Percentiles rank a stretch among this genome's conserved stretches.
phyloP scores from a whole-genome alignment of 2,329 filamentous ascomycete genomes.

The Epichloe uncinata region DNA sequence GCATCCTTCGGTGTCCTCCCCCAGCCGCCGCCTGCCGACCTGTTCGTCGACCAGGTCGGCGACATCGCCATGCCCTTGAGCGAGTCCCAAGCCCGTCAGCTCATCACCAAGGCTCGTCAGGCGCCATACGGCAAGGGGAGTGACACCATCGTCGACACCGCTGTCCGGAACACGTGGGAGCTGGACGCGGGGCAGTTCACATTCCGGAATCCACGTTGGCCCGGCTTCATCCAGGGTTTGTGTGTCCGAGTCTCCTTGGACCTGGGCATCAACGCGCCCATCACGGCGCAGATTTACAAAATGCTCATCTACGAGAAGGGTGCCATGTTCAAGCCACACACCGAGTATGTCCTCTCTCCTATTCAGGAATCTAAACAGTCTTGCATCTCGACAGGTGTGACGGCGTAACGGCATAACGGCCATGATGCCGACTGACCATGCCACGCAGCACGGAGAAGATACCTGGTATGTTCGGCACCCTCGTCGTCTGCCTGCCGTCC shows the following conservation, averaged over 20 bases:
- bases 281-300: constrained; percentile 29
- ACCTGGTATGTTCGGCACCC: constrained; percentile 35
- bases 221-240: constrained; percentile 11
- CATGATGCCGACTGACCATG: not conserved
- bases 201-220: constrained; percentile 23
- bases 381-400: no score
- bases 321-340: constrained; percentile 33
- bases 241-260: constrained; percentile 12
- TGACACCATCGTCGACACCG: constrained; percentile 25
- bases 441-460: constrained; percentile 27
- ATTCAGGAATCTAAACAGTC: no score
- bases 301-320: constrained; percentile 37
- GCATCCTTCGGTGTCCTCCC: constrained; percentile 4
- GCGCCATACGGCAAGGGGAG: constrained; percentile 20
- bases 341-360: constrained; percentile 18
- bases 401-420: not conserved
- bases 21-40: constrained; percentile 3
- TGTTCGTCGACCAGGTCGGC: constrained; percentile 10
- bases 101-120: constrained; percentile 11
- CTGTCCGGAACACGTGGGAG: constrained; percentile 30
- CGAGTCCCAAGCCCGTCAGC: constrained; percentile 11
- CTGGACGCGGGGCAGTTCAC: constrained; percentile 25
- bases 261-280: constrained; percentile 19
- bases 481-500: constrained; percentile 35
- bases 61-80: constrained; percentile 14